Percentiles rank a stretch among this genome's conserved stretches.
Conservation (phyloP, 108 stramenopile genomes). For the Craspedostauros australis region DNA sequence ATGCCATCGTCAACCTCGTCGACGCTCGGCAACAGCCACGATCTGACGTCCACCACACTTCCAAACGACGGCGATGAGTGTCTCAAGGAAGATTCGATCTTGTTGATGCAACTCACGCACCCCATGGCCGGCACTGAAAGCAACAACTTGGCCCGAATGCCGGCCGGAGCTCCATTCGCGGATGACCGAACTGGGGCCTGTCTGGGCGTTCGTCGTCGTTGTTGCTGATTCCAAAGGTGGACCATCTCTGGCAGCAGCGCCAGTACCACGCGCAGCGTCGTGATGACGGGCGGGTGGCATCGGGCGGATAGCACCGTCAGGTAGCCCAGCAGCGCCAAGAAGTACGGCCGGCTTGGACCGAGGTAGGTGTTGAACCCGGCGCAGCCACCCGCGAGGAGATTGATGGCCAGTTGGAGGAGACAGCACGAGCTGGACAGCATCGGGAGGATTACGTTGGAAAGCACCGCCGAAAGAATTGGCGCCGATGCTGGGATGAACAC, state of each 20-base stretch:
- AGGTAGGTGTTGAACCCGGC: conserved; percentile 78
- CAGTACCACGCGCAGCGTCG: conserved; percentile 23
- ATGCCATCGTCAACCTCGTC: too few relatives aligned
- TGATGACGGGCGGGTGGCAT: conserved; percentile 3
- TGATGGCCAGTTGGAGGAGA: conserved; percentile 64
- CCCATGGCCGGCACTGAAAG: conserved; percentile 77
- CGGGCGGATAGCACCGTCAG: too few relatives aligned
- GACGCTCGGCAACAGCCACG: too few relatives aligned
- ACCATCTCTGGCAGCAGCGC: conserved; percentile 70
- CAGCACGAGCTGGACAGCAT: conserved; percentile 74
- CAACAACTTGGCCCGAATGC: conserved; percentile 13
- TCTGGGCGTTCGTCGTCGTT: not conserved
- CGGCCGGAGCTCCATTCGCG: not conserved
- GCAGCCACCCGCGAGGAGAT: conserved; percentile 61
- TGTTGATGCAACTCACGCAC: conserved; percentile 82
- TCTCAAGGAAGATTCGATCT: conserved; percentile 53
- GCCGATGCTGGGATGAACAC: too few relatives aligned
- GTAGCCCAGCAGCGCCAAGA: conserved; percentile 29
- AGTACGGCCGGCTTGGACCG: conserved; percentile 62
- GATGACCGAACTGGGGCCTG: not conserved
- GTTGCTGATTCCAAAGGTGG: conserved; percentile 36
- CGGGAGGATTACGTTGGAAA: conserved; percentile 36
- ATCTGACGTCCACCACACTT: too few relatives aligned
- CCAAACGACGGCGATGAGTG: too few relatives aligned
- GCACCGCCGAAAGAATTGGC: conserved; percentile 2